phyloP scores from a whole-genome alignment of 352 stramenopile genomes.

The Globisporangium carolinianum region DNA sequence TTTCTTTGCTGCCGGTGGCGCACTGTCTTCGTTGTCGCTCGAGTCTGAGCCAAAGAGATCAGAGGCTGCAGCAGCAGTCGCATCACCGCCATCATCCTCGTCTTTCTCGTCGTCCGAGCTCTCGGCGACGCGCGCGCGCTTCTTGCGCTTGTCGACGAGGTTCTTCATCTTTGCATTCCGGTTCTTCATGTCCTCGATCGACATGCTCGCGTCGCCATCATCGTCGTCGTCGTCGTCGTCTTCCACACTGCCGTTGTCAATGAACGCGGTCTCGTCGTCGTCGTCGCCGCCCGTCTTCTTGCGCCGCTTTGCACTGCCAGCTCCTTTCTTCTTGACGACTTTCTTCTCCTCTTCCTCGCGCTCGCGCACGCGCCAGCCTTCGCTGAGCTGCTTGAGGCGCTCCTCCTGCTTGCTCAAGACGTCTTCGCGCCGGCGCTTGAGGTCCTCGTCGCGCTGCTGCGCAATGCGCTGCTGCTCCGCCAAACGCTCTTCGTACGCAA shows the following conservation, averaged over 20 bases:
- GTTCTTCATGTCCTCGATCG: constrained; percentile 89
- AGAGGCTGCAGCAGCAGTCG: constrained; percentile 7
- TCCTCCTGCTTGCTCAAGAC: constrained; percentile 81
- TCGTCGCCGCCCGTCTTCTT: constrained; percentile 38
- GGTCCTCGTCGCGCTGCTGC: constrained; percentile 45
- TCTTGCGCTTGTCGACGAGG: constrained; percentile 79
- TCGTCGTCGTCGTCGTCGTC: constrained; percentile 41
- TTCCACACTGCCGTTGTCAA: constrained; percentile 18
- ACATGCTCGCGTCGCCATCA: constrained; percentile 56
- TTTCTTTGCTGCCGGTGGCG: constrained; percentile 9
- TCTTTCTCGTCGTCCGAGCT: constrained; percentile 65
- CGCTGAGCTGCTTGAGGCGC: constrained; percentile 69
- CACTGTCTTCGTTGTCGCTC: constrained; percentile 54
- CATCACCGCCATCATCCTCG: constrained; percentile 14
- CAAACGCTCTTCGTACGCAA: constrained; percentile 76
- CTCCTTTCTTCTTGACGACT: constrained; percentile 55
- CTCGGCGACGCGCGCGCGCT: constrained; percentile 41
- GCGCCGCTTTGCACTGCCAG: constrained; percentile 47
- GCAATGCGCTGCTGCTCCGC: constrained; percentile 54
- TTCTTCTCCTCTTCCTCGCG: constrained; percentile 82
- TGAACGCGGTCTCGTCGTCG: constrained; percentile 25
- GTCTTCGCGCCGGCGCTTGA: constrained; percentile 50
- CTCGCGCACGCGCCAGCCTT: constrained; percentile 79
- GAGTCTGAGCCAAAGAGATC: constrained; percentile 85
- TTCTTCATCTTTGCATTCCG: constrained; percentile 84